Base-by-base conservation (phyloP, 805 yeast species). In the Pichia californica region DNA sequence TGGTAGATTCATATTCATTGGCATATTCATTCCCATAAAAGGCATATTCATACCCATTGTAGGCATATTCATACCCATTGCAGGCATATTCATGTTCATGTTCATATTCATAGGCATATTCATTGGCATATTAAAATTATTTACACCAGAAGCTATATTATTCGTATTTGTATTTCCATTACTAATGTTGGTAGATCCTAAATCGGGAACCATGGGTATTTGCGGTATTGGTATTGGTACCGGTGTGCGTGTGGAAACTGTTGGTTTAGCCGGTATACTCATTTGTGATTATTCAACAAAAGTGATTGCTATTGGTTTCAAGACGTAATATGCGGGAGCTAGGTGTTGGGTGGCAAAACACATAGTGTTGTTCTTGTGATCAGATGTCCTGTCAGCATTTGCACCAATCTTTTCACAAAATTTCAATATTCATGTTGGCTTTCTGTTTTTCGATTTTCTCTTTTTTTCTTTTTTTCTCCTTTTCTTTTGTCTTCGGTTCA, bases 71-170 rank as follows among this genome's bases (percentile, higher is more conserved):
- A 35, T 35, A 15, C 28, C 28, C 38, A 35, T 35, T 10, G 30
- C n/a, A 10, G 28, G 40, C 40, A 30, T 38, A 30, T 21, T 14
- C 38, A 35, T 35, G 14, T 21, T 21, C 28, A 35, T 35, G 4
- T 29, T 29, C 29, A 38, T 38, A 13, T 39, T 31, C 32, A 43
- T 43, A 16, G 31, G 25, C 27, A 32, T 31, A n/a, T 26, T 40
- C 43, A 44, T 36, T 16, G 44, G 44, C 20, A 43, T 31, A 16
- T 37, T 28, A 20, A 36, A 20, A 25, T 37, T 28, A 31, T 36
- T 11, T 26, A 21, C 30, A 33, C 18, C 10, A 30, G 28, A 2
- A 33, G 31, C 14, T 30, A 25, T 14, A 8, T 28, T 16, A 20
- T 4, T 16, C 16, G 18, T 7, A 27, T 36, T 15, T 23, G 27